Base-by-base conservation (phyloP, 306 rosid species). In the Senna siamea region DNA sequence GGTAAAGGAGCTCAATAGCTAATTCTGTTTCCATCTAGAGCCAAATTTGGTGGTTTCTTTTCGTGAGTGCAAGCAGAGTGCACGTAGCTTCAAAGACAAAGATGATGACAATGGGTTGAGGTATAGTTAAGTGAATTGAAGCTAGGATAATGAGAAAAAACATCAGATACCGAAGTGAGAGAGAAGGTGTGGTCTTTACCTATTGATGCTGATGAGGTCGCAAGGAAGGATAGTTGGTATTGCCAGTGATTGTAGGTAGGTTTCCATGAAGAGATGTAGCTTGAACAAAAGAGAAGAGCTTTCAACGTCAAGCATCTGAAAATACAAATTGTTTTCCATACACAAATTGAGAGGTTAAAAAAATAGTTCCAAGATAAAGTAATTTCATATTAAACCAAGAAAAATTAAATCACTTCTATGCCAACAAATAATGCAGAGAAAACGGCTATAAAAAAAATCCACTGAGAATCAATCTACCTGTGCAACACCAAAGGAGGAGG, bases 291-390 rank as follows among this genome's bases (percentile, higher is more conserved):
- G 14, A 22, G 65, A 30, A 22, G 74, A 54, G 30, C 44, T 28
- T 19, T n/a, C 5, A 52, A 58, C 30, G 60, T 14, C 14, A 23
- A 44, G 77, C 74, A 78, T 64, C 85, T 82, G 82, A 50, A 67
- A 77, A 68, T 40, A 48, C 17, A 63, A 12, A 11, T 40, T 40
- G 35, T 22, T 37, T 37, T 35, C 10, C 55, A 12, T 35, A 73
- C 6, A 23, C 19, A 48, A 48, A n/a, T 6, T 48, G 0, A n/a
- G 54, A 4, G 40, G 47, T 22, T 18, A 19, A 4, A 5, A 37
- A 20, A 60, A 2, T 53, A 41, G 40, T 37, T 18, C 4, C 8
- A 18, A 23, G 7, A n/a, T 0, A 44, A 44, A 11, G 0, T 2
- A 11, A 6, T 44, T 44, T 11, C 4, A 13, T n/a, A n/a, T 44